Evolutionary conservation across 768 basidiomycete species (phyloP), one percentile per base, ranked within the genome.

Genomic region (Tricholoma sp.): DNA sequence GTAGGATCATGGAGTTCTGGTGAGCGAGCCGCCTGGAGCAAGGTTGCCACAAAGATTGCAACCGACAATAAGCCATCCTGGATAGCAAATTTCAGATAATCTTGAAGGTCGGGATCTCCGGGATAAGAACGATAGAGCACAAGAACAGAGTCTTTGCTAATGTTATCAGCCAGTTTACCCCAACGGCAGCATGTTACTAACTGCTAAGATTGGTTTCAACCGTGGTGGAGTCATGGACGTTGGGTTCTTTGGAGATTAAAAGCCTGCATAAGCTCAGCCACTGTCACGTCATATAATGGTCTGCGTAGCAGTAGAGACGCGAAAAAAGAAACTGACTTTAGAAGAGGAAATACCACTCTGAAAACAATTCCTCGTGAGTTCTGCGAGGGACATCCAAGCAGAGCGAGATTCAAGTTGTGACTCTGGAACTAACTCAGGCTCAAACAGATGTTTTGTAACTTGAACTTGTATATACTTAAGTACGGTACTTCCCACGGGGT

Each of bases 351-450:
- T 70, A 6, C 89, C 88, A 64, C 79, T 82, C 63, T 89, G 84
- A 59, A 88, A 90, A 37, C 85, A 81, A 67, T 89, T 89, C 57
- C 85, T 76, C 14, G 89, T 88, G 46, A 91, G 71, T 56, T 82
- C 87, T 35, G 78, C 79, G 37, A 91, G 67, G 35, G 87, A 86
- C 88, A 90, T 89, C 19, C 27, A 41, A 45, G 18, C 12, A 2
- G 34, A 12, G 41, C 3, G 29, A 29, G 16, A 47, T 43, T n/a
- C n/a, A n/a, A n/a, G n/a, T n/a, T 24, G 10, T 19, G n/a, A 21
- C 41, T 43, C 41, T n/a, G 14, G 24, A 27, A 27, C 24, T 2
- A 27, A 27, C 3, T 27, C n/a, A n/a, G n/a, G n/a, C n/a, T n/a
- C 24, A 24, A n/a, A 24, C 45, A 46, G 22, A 46, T 14, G 12